These are phyloP conservation scores for Thinopyrum elongatum DNA, from an alignment of 176 grass and related monocot species.

Conservation along the genomic window DNA sequence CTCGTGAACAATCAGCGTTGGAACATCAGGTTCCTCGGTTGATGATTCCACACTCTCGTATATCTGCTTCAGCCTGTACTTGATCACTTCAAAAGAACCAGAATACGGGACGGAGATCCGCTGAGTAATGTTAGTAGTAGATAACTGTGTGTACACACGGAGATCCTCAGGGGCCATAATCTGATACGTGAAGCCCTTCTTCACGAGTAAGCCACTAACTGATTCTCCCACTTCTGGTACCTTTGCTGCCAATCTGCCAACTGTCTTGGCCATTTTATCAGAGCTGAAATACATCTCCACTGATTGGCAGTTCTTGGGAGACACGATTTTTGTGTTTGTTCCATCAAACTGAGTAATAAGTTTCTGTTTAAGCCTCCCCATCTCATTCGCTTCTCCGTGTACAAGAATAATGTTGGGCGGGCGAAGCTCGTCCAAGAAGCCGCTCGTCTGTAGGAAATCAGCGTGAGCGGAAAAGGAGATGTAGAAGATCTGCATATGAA, in stretches of 20 bases:
- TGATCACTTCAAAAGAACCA: slow-evolving; percentile 86
- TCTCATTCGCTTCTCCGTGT: slow-evolving; percentile 94
- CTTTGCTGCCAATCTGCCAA: slow-evolving; percentile 79
- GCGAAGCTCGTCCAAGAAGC: slow-evolving; percentile 76
- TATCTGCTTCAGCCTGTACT: slow-evolving; percentile 86
- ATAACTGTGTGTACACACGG: slow-evolving; percentile 82
- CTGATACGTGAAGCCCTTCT: slow-evolving; percentile 95
- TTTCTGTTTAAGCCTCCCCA: slow-evolving; percentile 89
- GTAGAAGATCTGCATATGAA: slow-evolving; percentile 92
- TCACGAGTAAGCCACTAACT: slow-evolving; percentile 76
- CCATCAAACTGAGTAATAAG: slow-evolving; percentile 77
- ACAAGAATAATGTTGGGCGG: slow-evolving; percentile 96
- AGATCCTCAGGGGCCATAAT: slow-evolving; percentile 97
- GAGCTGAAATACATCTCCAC: slow-evolving; percentile 92
- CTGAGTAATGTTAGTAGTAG: slow-evolving; percentile 83
- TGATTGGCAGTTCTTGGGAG: slow-evolving; percentile 92
- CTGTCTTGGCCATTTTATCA: slow-evolving; percentile 95
- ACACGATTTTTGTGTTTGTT: slow-evolving; percentile 71
- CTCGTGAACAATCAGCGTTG: slow-evolving; percentile 62
- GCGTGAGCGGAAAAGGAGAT: slow-evolving; percentile 97
- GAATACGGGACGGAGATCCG: slow-evolving; percentile 71
- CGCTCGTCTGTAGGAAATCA: slow-evolving; percentile 86
- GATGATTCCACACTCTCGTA: slow-evolving; percentile 77
- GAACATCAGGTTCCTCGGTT: slow-evolving; percentile 64
- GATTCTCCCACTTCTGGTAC: slow-evolving; percentile 63